Evolutionary conservation across 495 filamentous ascomycete species (phyloP), one percentile per base, ranked within the genome.

Genomic region (Chaetomidium leptoderma): DNA sequence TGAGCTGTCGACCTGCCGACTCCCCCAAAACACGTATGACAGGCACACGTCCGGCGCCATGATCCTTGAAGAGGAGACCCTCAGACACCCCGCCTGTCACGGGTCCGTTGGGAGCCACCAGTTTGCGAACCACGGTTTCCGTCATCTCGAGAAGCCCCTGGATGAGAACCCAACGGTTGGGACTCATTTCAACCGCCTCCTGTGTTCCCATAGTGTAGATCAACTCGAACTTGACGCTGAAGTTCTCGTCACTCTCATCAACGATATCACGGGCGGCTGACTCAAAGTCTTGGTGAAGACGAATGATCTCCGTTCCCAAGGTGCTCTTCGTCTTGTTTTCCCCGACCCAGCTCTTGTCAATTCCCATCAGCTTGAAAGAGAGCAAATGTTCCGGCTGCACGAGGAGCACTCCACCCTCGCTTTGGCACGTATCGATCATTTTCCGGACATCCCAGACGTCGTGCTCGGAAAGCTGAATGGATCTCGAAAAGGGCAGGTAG

Each of bases 151-250:
- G 21, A 6, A 89, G 60, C 6, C 76, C 46, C 33, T 89, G 84
- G 39, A 83, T 77, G 1, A 81, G 55, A 0, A 56, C 59, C 87
- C 86, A 91, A 36, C 87, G 70, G n/a, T 77, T 66, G 0, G 82
- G 81, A 51, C 75, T 78, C 16, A 78, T 66, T 7, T 89, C 85
- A 4, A 85, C 70, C 0, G 76, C 51, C 5, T 65, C 55, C 51
- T 86, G 83, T 3, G 55, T 48, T 4, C 87, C 86, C 59, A 88
- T 81, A 0, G 85, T 86, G 59, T 91, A 91, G n/a, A 90, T 79
- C 8, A 87, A 61, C 61, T 88, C 78, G 26, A 82, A 83, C 51
- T 77, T 80, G 23, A 78, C 76, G 57, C 72, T 80, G 29, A 87
- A 78, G 48, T 80, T 83, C 55, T 87, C 82, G 58, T 89, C 85